These are phyloP conservation scores for Millerozyma acaciae DNA, from an alignment of 805 yeast genomes.

Conservation along the genomic window DNA sequence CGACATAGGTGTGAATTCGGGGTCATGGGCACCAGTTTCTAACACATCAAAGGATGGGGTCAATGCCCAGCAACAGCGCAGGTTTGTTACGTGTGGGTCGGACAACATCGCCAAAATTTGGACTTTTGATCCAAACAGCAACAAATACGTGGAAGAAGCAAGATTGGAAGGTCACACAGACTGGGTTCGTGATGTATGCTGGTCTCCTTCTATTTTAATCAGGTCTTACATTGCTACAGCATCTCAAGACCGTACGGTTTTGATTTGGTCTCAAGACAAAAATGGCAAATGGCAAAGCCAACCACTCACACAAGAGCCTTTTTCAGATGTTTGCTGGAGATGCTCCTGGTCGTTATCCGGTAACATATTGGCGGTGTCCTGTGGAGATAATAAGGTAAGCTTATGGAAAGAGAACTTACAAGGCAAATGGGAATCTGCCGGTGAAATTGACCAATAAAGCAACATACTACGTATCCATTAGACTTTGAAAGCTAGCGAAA, in stretches of 20 bases:
- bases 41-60: slow-evolving; percentile 22
- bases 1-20: slow-evolving; percentile 90
- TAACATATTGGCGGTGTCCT: slow-evolving; percentile 88
- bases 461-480: too few species aligned
- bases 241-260: slow-evolving; percentile 91
- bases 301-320: slow-evolving; percentile 68
- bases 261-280: slow-evolving; percentile 88
- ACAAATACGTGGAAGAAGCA: slow-evolving; percentile 67
- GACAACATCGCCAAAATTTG: slow-evolving; percentile 92
- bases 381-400: slow-evolving; percentile 94
- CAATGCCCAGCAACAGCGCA: slow-evolving; percentile 44
- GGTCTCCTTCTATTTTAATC: slow-evolving; percentile 90
- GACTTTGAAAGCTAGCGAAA: too few species aligned
- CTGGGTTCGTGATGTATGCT: slow-evolving; percentile 98
- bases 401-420: slow-evolving; percentile 93
- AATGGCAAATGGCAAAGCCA: slow-evolving; percentile 76
- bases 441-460: slow-evolving; percentile 77
- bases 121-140: slow-evolving; percentile 57
- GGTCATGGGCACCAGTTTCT: slow-evolving; percentile 84
- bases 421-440: slow-evolving; percentile 97
- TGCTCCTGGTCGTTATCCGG: slow-evolving; percentile 97
- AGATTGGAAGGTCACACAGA: slow-evolving; percentile 87
- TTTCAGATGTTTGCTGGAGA: slow-evolving; percentile 98
- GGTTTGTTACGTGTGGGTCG: slow-evolving; percentile 92
- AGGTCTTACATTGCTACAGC: slow-evolving; percentile 93